phyloP scores from a whole-genome alignment of 768 basidiomycete genomes.

The Kwoniella dendrophila region DNA sequence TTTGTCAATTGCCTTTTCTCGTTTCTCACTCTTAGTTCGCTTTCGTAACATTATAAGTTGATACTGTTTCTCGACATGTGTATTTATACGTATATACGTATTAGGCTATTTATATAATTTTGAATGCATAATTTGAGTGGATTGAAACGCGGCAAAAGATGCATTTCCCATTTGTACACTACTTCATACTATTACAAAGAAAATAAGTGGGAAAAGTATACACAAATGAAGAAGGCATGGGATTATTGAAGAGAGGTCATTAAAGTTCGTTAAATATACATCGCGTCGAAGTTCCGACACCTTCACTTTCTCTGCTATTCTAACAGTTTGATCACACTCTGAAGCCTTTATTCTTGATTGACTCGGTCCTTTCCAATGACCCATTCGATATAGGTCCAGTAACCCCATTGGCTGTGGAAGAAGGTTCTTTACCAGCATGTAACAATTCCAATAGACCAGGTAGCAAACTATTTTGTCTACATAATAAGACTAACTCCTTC shows the following conservation, averaged over 20 bases:
- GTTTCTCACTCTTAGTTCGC: too few species aligned
- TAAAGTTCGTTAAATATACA: constrained; percentile 10
- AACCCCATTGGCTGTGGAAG: background rate
- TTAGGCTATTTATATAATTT: too few species aligned
- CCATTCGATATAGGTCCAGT: background rate
- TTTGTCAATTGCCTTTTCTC: background rate
- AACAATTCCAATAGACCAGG: constrained; percentile 68
- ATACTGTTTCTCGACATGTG: too few species aligned
- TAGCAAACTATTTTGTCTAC: constrained; percentile 86
- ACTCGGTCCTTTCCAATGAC: constrained; percentile 10
- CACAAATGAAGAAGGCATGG: too few species aligned
- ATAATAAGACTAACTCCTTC: constrained; percentile 79
- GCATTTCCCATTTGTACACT: too few species aligned
- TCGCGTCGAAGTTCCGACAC: background rate
- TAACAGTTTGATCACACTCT: constrained; percentile 9
- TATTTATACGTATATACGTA: too few species aligned
- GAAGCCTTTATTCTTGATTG: constrained; percentile 13
- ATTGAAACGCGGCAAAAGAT: too few species aligned
- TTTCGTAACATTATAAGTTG: too few species aligned
- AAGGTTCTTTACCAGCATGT: constrained; percentile 32
- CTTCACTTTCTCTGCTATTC: background rate
- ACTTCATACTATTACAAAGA: too few species aligned
- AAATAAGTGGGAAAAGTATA: too few species aligned
- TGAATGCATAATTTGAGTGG: too few species aligned
- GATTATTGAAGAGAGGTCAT: background rate